Evolutionary conservation across 768 basidiomycete genomes (phyloP), one percentile per base, ranked within the genome.

Genomic region (Cystofilobasidium macerans): DNA sequence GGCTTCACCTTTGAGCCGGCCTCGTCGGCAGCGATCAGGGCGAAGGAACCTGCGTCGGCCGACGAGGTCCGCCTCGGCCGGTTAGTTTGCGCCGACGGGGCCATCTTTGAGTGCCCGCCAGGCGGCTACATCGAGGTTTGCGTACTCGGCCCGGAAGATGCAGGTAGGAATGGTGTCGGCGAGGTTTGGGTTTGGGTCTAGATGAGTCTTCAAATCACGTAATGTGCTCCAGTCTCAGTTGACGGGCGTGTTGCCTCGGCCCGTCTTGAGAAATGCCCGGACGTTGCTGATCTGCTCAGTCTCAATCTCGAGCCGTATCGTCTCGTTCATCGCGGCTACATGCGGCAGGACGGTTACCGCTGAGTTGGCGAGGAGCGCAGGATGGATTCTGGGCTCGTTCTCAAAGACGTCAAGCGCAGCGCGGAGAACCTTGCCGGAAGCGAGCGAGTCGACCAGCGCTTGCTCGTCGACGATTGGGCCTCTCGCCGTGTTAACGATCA

Each of bases 401-500:
- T 60, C 75, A 58, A 75, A 77, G 12, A 77, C 77, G 43, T 77
- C 77, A 5, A 78, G 69, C n/a, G 74, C 77, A 0, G 72, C 77
- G 56, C 74, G 67, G 36, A 69, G 56, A 3, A 78, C 72, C 56
- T 74, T 73, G 2, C 76, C 75, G 26, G 69, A 70, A 11, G 75
- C 66, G n/a, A 78, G 72, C 9, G 77, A 76, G 16, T 73, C 67
- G 14, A 77, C 72, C 14, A 78, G 67, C 26, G 75, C 77, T 2
- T 69, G 64, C 56, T 77, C 75, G 33, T 72, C 69, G n/a, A 78
- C 72, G 16, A 76, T 73, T 26, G 70, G 61, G 30, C 76, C 76
- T 26, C 76, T 56, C 7, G 73, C 70, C 3, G 72, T 73, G 71
- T 76, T 76, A 60, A 76, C 72, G 30, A 76, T 64, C 22, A 76